A percentile compares a stretch with the other conserved stretches of the same genome.
Conservation (phyloP, 2,329 filamentous ascomycete species). For the Aspergillus sp. region DNA sequence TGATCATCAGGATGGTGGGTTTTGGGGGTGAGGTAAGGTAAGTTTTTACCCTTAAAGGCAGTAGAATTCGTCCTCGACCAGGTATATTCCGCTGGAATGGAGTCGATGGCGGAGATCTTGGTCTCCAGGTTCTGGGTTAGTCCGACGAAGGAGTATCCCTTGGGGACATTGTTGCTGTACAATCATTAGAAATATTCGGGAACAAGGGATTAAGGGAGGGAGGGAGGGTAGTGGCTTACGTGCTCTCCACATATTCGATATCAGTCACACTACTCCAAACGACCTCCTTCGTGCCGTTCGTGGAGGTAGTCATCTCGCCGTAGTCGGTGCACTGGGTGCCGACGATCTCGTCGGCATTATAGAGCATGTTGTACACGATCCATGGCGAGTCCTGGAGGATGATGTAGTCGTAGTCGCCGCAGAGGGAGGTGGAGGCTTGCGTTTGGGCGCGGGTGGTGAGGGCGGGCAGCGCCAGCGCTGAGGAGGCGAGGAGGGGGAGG, state of each 20-base stretch:
- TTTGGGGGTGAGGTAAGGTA: too few species aligned
- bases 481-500: neutral
- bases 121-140: constrained; percentile 47
- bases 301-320: constrained; percentile 30
- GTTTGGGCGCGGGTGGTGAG: neutral
- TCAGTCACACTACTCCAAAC: constrained; percentile 44
- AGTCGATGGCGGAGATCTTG: constrained; percentile 39
- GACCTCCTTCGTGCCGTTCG: constrained; percentile 37
- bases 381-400: constrained; percentile 44
- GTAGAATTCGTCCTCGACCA: constrained; percentile 46
- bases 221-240: constrained; percentile 6
- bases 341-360: constrained; percentile 42
- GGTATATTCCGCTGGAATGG: constrained; percentile 44
- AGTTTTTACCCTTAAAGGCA: constrained; percentile 43
- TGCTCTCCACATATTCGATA: constrained; percentile 38
- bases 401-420: constrained; percentile 26
- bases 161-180: constrained; percentile 41
- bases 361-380: constrained; percentile 52
- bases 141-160: constrained; percentile 50
- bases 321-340: constrained; percentile 47
- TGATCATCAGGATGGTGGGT: too few species aligned
- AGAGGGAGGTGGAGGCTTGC: constrained; percentile 15
- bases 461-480: constrained; percentile 9
- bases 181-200: neutral
- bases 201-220: neutral